Conservation (phyloP, 2,329 filamentous ascomycete genomes). For the Colletotrichum karsti region DNA sequence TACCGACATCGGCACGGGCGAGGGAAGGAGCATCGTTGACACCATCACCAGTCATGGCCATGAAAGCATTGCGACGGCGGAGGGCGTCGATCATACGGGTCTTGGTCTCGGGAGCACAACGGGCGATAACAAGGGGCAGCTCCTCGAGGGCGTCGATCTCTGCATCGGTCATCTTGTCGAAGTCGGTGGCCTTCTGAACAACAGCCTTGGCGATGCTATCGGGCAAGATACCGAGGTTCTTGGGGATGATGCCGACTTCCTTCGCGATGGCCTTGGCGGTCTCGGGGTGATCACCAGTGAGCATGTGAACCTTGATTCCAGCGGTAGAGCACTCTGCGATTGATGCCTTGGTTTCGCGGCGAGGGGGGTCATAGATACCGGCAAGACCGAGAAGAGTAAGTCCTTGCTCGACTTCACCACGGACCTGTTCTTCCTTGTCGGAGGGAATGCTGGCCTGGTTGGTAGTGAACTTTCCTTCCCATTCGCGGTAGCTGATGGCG, state of each 20-base stretch:
- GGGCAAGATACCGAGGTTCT: conserved; percentile 66
- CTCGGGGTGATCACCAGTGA: conserved; percentile 83
- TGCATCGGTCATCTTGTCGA: conserved; percentile 78
- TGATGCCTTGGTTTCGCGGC: conserved; percentile 78
- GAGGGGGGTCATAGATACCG: conserved; percentile 87
- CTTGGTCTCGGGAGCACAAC: conserved; percentile 87
- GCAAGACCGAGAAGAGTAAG: conserved; percentile 83
- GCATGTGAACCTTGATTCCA: conserved; percentile 84
- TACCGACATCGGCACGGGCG: conserved; percentile 84
- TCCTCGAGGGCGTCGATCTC: conserved; percentile 81
- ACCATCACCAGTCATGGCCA: conserved; percentile 89
- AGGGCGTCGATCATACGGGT: conserved; percentile 91
- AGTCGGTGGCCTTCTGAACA: conserved; percentile 80
- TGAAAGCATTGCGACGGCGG: conserved; percentile 78
- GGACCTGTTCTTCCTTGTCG: conserved; percentile 49
- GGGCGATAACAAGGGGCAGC: conserved; percentile 82
- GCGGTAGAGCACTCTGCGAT: conserved; percentile 76
- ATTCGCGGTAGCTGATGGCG: conserved; percentile 72
- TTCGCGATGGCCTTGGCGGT: conserved; percentile 82
- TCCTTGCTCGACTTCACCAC: conserved; percentile 70
- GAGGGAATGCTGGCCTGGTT: conserved; percentile 39
- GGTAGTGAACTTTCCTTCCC: conserved; percentile 56
- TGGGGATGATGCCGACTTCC: conserved; percentile 80
- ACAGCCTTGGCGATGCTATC: conserved; percentile 72
- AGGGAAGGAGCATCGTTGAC: conserved; percentile 88